Conservation (phyloP, 2,329 filamentous ascomycete genomes). For the Ophiostoma sp. region DNA sequence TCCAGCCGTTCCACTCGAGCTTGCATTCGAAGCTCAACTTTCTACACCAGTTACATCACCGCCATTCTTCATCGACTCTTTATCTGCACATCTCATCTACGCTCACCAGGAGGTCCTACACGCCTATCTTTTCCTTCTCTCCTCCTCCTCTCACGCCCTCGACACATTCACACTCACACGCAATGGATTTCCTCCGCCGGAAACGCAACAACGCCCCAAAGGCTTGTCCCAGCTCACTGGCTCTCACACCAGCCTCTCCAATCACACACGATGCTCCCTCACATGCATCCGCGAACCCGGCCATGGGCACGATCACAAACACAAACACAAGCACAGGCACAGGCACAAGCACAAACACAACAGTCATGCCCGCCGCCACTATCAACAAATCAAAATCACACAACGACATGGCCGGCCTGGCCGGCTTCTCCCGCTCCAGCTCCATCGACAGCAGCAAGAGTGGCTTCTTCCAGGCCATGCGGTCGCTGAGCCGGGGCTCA, state of each 20-base stretch:
- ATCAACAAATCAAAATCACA: conserved; percentile 26
- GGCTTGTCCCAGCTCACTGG: conserved; percentile 16
- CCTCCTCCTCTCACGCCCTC: not conserved
- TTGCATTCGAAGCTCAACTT: not conserved
- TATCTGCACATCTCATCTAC: not conserved
- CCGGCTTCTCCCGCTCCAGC: conserved; percentile 29
- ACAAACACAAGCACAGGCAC: conserved; percentile 2
- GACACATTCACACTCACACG: not conserved
- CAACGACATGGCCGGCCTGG: conserved; percentile 22
- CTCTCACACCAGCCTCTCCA: conserved; percentile 17
- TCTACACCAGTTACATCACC: not conserved
- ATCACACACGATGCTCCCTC: not conserved
- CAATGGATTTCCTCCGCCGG: conserved; percentile 26
- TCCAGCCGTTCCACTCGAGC: not conserved
- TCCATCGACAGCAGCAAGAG: conserved; percentile 29
- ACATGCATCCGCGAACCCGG: not conserved
- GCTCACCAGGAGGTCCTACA: not conserved
- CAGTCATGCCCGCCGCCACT: not conserved
- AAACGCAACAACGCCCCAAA: conserved; percentile 19
- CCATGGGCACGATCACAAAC: not conserved
- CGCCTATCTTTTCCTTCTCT: not conserved
- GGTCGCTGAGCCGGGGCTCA: conserved; percentile 30
- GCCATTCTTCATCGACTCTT: not conserved
- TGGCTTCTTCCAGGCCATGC: conserved; percentile 30
- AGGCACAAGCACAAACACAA: not conserved